Evolutionary conservation across 768 basidiomycete species (phyloP).

Genomic region (Russula abietina): DNA sequence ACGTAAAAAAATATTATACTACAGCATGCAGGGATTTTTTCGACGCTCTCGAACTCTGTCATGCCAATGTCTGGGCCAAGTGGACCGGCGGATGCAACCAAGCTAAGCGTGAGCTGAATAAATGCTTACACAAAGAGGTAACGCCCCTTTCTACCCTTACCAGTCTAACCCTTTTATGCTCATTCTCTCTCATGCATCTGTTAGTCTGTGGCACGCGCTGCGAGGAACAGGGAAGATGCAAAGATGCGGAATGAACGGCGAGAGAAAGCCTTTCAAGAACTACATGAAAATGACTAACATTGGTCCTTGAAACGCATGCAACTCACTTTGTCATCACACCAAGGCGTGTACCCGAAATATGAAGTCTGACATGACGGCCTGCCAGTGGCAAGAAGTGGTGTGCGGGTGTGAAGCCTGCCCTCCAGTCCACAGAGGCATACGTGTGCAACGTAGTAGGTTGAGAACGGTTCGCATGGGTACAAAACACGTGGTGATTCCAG

Average conservation of each 20-base stretch:
- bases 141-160: constrained; percentile 16
- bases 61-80: constrained; percentile 54
- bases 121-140: constrained; percentile 69
- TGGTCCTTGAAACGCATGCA: no score
- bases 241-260: constrained; percentile 51
- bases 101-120: constrained; percentile 60
- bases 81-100: constrained; percentile 66
- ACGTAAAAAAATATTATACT: constrained; percentile 1
- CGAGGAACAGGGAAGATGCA: constrained; percentile 53
- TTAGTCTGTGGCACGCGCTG: constrained; percentile 57
- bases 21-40: constrained; percentile 73
- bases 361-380: no score
- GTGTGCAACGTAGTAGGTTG: not conserved
- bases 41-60: constrained; percentile 67
- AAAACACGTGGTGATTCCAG: no score
- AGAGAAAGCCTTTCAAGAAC: constrained; percentile 52
- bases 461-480: no score
- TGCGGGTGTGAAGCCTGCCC: no score
- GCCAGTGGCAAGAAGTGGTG: no score
- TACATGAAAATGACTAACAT: constrained; percentile 43
- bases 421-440: no score
- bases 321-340: no score
- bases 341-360: no score
- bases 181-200: constrained; percentile 1
- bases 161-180: constrained; percentile 1